Evolutionary conservation across 768 basidiomycete genomes (phyloP).

Genomic region (Mycena indigotica): DNA sequence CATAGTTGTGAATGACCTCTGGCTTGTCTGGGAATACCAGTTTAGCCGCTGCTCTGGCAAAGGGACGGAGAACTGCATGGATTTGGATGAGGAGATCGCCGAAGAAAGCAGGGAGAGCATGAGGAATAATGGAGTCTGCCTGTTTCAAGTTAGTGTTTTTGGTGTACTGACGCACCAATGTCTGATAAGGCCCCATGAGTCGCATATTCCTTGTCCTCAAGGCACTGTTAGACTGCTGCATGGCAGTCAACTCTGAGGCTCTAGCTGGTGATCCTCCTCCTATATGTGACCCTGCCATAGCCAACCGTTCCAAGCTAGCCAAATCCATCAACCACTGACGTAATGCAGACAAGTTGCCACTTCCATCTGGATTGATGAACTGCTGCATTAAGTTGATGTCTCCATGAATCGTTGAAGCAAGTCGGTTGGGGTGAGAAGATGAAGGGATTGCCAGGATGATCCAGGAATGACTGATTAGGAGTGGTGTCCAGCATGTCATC

Average conservation of each 20-base stretch:
- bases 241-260: conserved; percentile 11
- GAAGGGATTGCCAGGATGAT: conserved; percentile 14
- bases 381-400: conserved; percentile 6
- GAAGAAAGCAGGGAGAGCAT: background rate
- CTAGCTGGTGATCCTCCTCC: conserved; percentile 10
- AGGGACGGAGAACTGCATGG: background rate
- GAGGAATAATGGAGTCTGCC: background rate
- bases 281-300: conserved; percentile 26
- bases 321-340: conserved; percentile 11
- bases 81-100: background rate
- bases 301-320: background rate
- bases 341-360: background rate
- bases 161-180: background rate
- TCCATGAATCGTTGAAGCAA: background rate
- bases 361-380: conserved; percentile 3
- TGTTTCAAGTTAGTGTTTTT: background rate
- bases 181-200: background rate
- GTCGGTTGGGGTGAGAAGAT: background rate
- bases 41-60: background rate
- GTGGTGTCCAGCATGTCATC: conserved; percentile 24
- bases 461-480: conserved; percentile 26
- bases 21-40: background rate
- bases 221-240: conserved; percentile 31
- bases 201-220: conserved; percentile 8
- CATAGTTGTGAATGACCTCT: background rate